phyloP scores from a whole-genome alignment of 139 green algal genomes.

The Yamagishiella unicocca region DNA sequence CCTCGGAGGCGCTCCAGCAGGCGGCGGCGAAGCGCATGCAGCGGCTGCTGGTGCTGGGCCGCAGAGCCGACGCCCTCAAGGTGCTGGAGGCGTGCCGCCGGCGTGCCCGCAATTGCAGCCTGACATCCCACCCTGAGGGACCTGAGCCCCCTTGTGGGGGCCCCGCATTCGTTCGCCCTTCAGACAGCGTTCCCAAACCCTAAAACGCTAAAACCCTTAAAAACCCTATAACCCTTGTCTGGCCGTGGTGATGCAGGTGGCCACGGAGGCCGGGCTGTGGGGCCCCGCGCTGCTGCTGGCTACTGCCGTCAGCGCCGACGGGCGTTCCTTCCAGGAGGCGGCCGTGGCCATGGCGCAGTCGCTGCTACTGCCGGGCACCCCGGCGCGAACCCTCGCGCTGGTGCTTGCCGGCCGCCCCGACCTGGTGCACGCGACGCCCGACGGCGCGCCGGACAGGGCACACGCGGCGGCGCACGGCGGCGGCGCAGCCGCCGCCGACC shows the following conservation, averaged over 20 bases:
- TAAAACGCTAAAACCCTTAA: too few relatives aligned
- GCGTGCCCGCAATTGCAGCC: too few relatives aligned
- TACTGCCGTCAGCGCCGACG: slow-evolving; percentile 12
- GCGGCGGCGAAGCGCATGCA: slow-evolving; percentile 60
- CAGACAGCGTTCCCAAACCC: too few relatives aligned
- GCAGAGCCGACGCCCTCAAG: slow-evolving; percentile 64
- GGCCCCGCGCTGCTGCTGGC: slow-evolving; percentile 80
- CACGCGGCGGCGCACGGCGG: neutral
- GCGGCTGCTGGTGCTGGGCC: slow-evolving; percentile 70
- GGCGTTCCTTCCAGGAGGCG: slow-evolving; percentile 30
- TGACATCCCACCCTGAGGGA: too few relatives aligned
- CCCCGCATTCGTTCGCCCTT: too few relatives aligned
- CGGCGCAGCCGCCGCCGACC: neutral
- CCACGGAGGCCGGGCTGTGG: slow-evolving; percentile 67
- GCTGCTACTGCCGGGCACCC: slow-evolving; percentile 57
- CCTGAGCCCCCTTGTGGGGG: too few relatives aligned
- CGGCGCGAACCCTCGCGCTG: slow-evolving; percentile 77
- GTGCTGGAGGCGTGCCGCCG: neutral
- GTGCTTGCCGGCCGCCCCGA: slow-evolving; percentile 70
- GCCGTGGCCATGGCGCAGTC: slow-evolving; percentile 46
- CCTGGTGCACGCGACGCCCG: slow-evolving; percentile 46
- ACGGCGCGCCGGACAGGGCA: too few relatives aligned
- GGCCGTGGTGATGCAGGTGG: slow-evolving; percentile 29
- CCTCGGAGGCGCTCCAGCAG: slow-evolving; percentile 18
- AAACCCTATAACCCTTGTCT: too few relatives aligned